phyloP scores from a whole-genome alignment of 352 stramenopile genomes.

The Pythium sp. region DNA sequence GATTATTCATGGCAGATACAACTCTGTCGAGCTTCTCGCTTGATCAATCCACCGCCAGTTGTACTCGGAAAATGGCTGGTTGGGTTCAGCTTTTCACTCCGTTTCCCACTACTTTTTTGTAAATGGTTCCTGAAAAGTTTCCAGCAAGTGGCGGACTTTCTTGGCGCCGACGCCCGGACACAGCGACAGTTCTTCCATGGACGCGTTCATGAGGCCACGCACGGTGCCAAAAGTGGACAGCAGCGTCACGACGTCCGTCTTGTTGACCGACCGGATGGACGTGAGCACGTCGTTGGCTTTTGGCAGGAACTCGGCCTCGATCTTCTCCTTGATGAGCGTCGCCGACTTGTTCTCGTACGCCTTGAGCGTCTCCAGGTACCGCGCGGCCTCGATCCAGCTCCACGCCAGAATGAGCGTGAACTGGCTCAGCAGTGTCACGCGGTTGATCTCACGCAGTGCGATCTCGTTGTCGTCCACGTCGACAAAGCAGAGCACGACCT shows the following conservation, averaged over 20 bases:
- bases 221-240: slow-evolving; percentile 91
- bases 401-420: slow-evolving; percentile 94
- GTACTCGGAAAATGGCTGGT: neutral
- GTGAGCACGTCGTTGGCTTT: slow-evolving; percentile 92
- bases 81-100: neutral
- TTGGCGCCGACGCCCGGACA: slow-evolving; percentile 94
- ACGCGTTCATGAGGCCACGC: slow-evolving; percentile 84
- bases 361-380: slow-evolving; percentile 97
- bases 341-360: slow-evolving; percentile 95
- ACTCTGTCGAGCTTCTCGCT: neutral
- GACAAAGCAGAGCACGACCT: slow-evolving; percentile 93
- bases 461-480: slow-evolving; percentile 95
- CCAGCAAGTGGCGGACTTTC: slow-evolving; percentile 92
- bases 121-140: slow-evolving; percentile 94
- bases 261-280: slow-evolving; percentile 92
- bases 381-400: slow-evolving; percentile 91
- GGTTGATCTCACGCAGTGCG: slow-evolving; percentile 92
- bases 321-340: slow-evolving; percentile 92
- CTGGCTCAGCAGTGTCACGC: slow-evolving; percentile 86
- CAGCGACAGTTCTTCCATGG: slow-evolving; percentile 91
- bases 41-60: neutral
- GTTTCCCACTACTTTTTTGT: slow-evolving; percentile 43
- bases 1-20: neutral
- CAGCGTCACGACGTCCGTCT: slow-evolving; percentile 93
- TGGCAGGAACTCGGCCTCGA: slow-evolving; percentile 88